Base-by-base conservation (phyloP, 2,329 filamentous ascomycete species). In the Knufia petricola region DNA sequence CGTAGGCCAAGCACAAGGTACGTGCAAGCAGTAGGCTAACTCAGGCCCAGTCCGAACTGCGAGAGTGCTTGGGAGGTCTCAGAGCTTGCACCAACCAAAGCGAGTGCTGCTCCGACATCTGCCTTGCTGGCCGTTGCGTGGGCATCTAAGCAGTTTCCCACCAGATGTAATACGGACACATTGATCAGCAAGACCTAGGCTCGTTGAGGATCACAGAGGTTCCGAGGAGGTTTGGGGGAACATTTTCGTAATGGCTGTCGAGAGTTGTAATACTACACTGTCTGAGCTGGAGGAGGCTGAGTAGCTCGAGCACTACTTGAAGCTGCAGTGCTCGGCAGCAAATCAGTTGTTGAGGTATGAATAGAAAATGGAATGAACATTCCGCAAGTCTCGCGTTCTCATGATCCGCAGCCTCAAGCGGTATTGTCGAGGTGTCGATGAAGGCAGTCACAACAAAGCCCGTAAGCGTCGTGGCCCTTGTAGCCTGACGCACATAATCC, bases 331-430 rank as follows among this genome's bases (percentile, higher is more conserved):
- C 30, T 36, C 9, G 30, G 12, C n/a, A 26, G 31, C 8, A n/a
- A 15, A 46, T 13, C 19, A 36, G 15, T n/a, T 37, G 43, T 38
- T 31, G 43, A 21, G 15, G n/a, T 23, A 37, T 36, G 30, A 15
- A 37, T 46, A 46, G 32, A 36, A 37, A 36, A 46, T 36, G 28
- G 43, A 37, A 46, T 21, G 20, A 46, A 6, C 23, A 17, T 42
- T 42, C 3, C 23, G 20, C n/a, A 23, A 26, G 6, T 23, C 20
- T 9, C 23, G n/a, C n/a, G n/a, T n/a, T n/a, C n/a, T n/a, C n/a
- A n/a, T n/a, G n/a, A n/a, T n/a, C n/a, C n/a, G n/a, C n/a, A n/a
- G n/a, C n/a, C n/a, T n/a, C n/a, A n/a, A n/a, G n/a, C n/a, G n/a
- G n/a, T n/a, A n/a, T n/a, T n/a, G n/a, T n/a, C n/a, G n/a, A n/a